Conservation (phyloP, 345 rosid genomes). For the Lepidium didymum region DNA sequence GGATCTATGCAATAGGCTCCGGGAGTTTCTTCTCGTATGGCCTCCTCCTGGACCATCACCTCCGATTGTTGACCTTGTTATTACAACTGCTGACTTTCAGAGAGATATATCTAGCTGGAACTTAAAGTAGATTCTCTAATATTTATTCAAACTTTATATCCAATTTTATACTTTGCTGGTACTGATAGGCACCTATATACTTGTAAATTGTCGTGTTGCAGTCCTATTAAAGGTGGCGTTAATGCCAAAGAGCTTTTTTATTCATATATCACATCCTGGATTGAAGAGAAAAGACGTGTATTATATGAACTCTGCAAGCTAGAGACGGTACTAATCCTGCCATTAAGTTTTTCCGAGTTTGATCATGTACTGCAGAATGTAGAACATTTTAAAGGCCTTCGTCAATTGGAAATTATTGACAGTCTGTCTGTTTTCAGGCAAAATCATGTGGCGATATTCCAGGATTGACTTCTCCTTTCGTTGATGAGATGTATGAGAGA, state of each 20-base stretch:
- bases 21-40: conserved; percentile 69
- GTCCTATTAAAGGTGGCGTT: conserved; percentile 86
- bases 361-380: background rate
- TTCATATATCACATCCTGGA: conserved; percentile 75
- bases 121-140: conserved; percentile 38
- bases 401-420: background rate
- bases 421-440: conserved; percentile 44
- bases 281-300: conserved; percentile 64
- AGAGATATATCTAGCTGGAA: conserved; percentile 78
- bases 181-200: conserved; percentile 6
- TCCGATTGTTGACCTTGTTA: conserved; percentile 77
- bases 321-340: conserved; percentile 57
- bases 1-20: conserved; percentile 79
- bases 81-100: conserved; percentile 91
- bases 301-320: conserved; percentile 76
- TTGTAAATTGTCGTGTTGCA: conserved; percentile 29
- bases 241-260: conserved; percentile 83
- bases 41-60: conserved; percentile 89
- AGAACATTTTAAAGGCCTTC: background rate
- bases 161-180: background rate
- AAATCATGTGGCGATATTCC: conserved; percentile 69
- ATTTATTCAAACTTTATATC: background rate
- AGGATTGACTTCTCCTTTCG: conserved; percentile 80
- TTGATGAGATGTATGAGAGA: conserved; percentile 82
- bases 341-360: conserved; percentile 1